phyloP scores from a whole-genome alignment of 78 protist species.

The Dictyostelium brefeldianum region DNA sequence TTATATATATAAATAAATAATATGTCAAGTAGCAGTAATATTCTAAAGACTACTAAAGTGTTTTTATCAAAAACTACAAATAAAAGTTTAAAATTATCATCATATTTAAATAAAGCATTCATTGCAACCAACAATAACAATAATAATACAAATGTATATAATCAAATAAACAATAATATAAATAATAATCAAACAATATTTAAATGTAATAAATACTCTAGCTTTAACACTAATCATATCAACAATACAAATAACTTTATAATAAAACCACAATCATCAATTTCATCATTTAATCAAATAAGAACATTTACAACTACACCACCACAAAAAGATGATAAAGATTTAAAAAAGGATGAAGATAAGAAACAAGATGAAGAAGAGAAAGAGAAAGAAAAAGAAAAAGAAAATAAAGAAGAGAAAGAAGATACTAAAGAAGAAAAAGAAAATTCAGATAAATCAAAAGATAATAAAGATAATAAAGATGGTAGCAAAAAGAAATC shows the following conservation, averaged over 20 bases:
- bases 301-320: not conserved
- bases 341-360: not conserved
- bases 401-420: conserved; percentile 19
- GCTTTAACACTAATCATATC: not conserved
- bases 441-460: not conserved
- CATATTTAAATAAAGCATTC: not conserved
- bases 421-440: not conserved
- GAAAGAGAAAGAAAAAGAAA: not conserved
- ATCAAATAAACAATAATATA: not conserved
- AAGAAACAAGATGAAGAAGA: not conserved
- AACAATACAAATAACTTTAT: not conserved
- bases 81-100: not conserved
- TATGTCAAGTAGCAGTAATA: not conserved
- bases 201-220: not conserved
- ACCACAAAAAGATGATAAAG: not conserved
- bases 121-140: not conserved
- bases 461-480: conserved; percentile 2
- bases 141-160: not conserved
- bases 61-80: not conserved
- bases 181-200: not conserved
- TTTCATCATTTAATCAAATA: not conserved
- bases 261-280: too few species aligned
- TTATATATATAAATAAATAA: not conserved
- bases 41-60: not conserved
- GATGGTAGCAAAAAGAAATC: not conserved